Evolutionary conservation across 441 rosid genomes (phyloP), one percentile per base, ranked within the genome.

Genomic region (Erodium moschatum): DNA sequence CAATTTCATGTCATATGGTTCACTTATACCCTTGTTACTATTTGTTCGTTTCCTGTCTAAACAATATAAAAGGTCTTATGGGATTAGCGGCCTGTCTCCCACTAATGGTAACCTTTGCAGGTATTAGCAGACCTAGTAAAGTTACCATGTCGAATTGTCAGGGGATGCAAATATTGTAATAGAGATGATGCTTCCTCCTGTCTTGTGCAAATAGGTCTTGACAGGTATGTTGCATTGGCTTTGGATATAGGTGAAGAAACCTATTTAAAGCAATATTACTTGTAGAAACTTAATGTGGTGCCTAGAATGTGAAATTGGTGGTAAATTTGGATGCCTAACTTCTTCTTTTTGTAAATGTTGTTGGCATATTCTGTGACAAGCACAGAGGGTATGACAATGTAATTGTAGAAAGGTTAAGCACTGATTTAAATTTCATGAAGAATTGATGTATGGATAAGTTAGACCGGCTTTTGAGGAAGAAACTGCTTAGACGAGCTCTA

Each of bases 161-260:
- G 72, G 73, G 85, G 85, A 66, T 79, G 85, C 73, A 82, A 76
- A 63, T 80, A 77, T 70, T 82, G 85, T 73, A 44, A 20, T 58
- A 78, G 78, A 69, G 82, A 78, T 60, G 76, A 73, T 72, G 81
- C 81, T 69, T 74, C 83, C 38, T 82, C 85, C 27, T 82, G 85
- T 67, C 81, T 82, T 6, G 85, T 82, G 70, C 76, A 72, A 61
- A 67, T 82, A 69, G 85, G 75, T 65, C 65, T 29, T 73, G 77
- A 79, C 67, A 74, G 83, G 81, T 75, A 74, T 18, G 24, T 68
- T 35, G 20, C 21, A 2, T 18, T 72, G 69, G 8, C 38, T 31
- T 3, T 19, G 48, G 64, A 21, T n/a, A 1, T 60, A 63, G 42
- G 29, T 67, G 27, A 4, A 19, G 20, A 4, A 0, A 46, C 11